Conservation (phyloP, 139 green algal species). For the Chlorella sp. region DNA sequence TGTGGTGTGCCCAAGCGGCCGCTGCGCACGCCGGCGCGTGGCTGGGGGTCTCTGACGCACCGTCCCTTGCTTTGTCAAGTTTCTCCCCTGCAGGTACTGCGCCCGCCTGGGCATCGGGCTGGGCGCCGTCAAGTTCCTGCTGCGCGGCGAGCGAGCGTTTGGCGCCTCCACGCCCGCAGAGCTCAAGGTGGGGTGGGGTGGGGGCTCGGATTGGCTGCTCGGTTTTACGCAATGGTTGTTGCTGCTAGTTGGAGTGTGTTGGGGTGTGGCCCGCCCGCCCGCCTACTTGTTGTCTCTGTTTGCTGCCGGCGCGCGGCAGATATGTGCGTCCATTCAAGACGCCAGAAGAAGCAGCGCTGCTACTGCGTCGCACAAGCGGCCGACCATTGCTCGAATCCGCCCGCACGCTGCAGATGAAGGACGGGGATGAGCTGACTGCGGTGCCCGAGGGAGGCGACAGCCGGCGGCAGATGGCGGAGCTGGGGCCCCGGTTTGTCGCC, state of each 20-base stretch:
- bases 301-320: too few relatives aligned
- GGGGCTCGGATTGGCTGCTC: neutral
- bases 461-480: constrained; percentile 14
- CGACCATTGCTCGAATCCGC: too few relatives aligned
- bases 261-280: neutral
- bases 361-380: neutral
- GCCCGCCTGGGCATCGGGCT: constrained; percentile 20
- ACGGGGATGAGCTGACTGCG: constrained; percentile 19
- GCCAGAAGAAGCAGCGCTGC: too few relatives aligned
- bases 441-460: constrained; percentile 21
- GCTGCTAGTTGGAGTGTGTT: too few relatives aligned
- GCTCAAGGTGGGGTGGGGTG: constrained; percentile 3
- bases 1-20: too few relatives aligned
- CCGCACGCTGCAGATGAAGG: neutral
- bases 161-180: neutral
- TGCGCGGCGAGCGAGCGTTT: constrained; percentile 23
- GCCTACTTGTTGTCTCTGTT: neutral
- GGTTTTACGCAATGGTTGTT: neutral
- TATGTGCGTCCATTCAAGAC: too few relatives aligned
- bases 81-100: neutral
- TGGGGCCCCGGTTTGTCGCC: constrained; percentile 1
- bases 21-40: too few relatives aligned
- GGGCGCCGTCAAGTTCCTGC: constrained; percentile 31
- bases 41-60: too few relatives aligned
- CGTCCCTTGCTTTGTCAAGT: neutral